Conservation (phyloP, 768 basidiomycete genomes). For the Rhodocollybia butyracea region DNA sequence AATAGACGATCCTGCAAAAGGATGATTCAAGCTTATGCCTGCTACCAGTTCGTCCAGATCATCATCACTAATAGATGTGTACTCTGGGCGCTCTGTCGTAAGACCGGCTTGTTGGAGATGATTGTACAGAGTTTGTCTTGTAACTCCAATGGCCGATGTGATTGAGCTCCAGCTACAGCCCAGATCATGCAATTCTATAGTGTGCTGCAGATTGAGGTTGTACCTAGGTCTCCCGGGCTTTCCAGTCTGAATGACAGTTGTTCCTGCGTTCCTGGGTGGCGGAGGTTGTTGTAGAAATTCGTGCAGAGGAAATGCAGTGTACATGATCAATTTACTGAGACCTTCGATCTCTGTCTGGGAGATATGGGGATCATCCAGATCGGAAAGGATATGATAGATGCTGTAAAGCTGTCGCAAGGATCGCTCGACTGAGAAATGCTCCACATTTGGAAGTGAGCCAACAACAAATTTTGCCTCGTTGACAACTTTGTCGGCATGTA, state of each 20-base stretch:
- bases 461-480: conserved; percentile 14
- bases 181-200: background rate
- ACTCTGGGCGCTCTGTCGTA: background rate
- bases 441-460: conserved; percentile 16
- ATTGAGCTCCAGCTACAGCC: background rate
- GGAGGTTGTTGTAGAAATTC: background rate
- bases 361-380: conserved; percentile 6
- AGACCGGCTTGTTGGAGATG: background rate
- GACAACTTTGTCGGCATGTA: conserved; percentile 8
- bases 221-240: background rate
- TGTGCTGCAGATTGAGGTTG: background rate
- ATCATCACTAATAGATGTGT: background rate
- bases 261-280: background rate
- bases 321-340: background rate
- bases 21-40: background rate
- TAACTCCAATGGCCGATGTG: background rate
- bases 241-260: background rate
- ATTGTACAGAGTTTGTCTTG: conserved; percentile 4
- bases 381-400: conserved; percentile 6
- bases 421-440: conserved; percentile 11
- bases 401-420: conserved; percentile 8
- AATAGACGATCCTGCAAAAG: conserved; percentile 1
- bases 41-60: conserved; percentile 7
- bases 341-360: background rate
- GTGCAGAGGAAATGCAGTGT: background rate